Evolutionary conservation across 805 yeast species (phyloP).

Genomic region (Kregervanrija delftensis): DNA sequence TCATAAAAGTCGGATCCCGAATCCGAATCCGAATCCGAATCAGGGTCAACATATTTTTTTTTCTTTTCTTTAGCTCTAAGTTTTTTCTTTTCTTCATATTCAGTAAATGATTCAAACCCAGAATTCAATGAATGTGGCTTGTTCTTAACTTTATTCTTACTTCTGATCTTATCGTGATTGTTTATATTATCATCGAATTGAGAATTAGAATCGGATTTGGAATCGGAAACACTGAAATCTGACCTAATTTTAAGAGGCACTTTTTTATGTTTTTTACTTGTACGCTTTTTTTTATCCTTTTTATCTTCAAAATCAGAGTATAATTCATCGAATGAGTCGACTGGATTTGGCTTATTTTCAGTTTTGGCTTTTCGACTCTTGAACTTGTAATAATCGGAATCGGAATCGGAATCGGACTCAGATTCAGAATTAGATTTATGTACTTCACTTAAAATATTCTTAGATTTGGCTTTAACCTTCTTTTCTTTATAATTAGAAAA

Average conservation of each 20-base stretch:
- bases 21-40: slow-evolving; percentile 2
- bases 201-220: neutral
- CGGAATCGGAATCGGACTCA: no score
- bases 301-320: neutral
- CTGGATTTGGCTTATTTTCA: neutral
- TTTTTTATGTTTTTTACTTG: neutral
- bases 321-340: neutral
- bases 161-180: neutral
- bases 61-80: neutral
- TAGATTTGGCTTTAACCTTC: neutral
- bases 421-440: no score
- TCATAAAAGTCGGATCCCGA: no score
- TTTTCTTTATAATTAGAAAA: neutral
- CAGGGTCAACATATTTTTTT: neutral
- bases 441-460: no score
- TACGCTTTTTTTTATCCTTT: neutral
- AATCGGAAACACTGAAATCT: neutral
- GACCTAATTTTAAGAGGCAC: neutral
- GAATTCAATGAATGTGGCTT: neutral
- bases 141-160: neutral
- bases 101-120: neutral
- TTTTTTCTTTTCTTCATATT: neutral
- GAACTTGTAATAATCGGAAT: no score
- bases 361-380: neutral
- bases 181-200: neutral